Base-by-base conservation (phyloP, 2,329 filamentous ascomycete species). In the Trichoderma sp. region DNA sequence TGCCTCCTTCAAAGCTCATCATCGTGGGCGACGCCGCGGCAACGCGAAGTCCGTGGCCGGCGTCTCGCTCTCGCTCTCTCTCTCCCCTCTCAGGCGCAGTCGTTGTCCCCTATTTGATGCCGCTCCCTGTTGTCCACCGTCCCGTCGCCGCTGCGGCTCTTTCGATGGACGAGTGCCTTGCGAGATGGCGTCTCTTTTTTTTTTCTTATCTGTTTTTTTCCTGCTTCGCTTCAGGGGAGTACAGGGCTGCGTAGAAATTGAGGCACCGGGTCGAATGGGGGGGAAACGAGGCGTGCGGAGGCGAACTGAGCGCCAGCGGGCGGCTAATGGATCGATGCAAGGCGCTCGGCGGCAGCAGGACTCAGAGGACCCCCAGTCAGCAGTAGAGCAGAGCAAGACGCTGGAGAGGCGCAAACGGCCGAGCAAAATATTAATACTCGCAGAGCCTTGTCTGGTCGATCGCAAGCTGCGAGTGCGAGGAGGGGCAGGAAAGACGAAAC, bases 1-100 rank as follows among this genome's bases (percentile, higher is more conserved):
- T 89, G 75, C 87, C 87, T 71, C 84, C 84, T 74, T 87, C 86
- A 80, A 89, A 89, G 77, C 84, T 86, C 86, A 87, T 87, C 75
- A 77, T 78, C 67, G 70, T 74, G 71, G 69, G 65, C 67, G 69
- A 58, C 67, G 67, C 67, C 67, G 70, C 66, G 50, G 63, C 58
- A 27, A 42, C 53, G 45, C 45, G 67, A 60, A 45, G 45, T 54
- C 52, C 52, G 61, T 65, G 61, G 61, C 61, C 61, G 45, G 34
- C 37, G 52, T 45, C 19, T 63, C 34, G 19, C 52, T 22, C 37
- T 48, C 19, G n/a, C n/a, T 29, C 35, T 32, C 48, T 17, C 13
- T 39, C 48, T 45, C 32, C 42, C 45, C 25, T 42, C n/a, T 45
- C 53, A 50, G 37, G 63, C 42, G 53, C 53, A 37, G 63, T 35